Percentiles rank a stretch among this genome's conserved stretches.
Conservation (phyloP, 1,139 yeast species). For the Hansenula lynferdii region DNA sequence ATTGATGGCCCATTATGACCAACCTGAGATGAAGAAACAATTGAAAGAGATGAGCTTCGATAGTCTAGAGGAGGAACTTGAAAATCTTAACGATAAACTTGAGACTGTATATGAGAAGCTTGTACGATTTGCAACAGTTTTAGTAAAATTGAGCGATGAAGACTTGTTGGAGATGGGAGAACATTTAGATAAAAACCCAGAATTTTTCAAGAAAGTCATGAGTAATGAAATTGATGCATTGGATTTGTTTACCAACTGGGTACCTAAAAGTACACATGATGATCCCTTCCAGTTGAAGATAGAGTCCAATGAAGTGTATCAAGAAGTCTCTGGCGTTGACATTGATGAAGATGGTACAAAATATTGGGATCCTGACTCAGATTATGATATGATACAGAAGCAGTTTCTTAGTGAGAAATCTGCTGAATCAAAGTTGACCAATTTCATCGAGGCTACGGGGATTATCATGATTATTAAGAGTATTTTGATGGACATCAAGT, state of each 20-base stretch:
- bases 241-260: background rate
- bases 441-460: constrained; percentile 9
- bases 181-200: background rate
- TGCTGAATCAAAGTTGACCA: background rate
- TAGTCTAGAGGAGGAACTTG: constrained; percentile 1
- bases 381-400: background rate
- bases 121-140: background rate
- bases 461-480: constrained; percentile 6
- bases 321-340: background rate
- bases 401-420: background rate
- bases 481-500: constrained; percentile 10
- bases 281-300: background rate
- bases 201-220: background rate
- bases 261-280: constrained; percentile 2
- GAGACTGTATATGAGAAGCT: constrained; percentile 2
- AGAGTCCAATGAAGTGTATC: background rate
- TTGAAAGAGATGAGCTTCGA: background rate
- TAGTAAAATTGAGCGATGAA: constrained; percentile 6
- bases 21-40: background rate
- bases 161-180: constrained; percentile 4
- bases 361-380: constrained; percentile 3
- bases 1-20: background rate
- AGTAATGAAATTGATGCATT: background rate
- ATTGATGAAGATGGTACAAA: background rate
- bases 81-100: constrained; percentile 1